phyloP scores from a whole-genome alignment of 192 early-diverging fungal species.

The Kickxella alabastrina region DNA sequence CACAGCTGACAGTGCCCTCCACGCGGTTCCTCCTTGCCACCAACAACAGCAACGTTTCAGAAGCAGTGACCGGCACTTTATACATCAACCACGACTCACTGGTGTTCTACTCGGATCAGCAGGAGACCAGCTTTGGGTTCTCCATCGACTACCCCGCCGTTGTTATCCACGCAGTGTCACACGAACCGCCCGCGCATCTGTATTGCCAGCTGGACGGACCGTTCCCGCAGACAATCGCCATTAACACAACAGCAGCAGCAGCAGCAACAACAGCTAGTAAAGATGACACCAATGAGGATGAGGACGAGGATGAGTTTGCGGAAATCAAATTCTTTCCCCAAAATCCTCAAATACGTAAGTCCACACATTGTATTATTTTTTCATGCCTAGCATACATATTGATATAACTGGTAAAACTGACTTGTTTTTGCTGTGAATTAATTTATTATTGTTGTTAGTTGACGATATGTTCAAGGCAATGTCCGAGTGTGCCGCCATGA shows the following conservation, averaged over 20 bases:
- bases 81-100: constrained; percentile 7
- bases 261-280: not conserved
- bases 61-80: constrained; percentile 10
- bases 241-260: not conserved
- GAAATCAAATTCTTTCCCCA: constrained; percentile 24
- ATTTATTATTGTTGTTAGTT: constrained; percentile 15
- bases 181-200: constrained; percentile 4
- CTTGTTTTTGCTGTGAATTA: too few relatives aligned
- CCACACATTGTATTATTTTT: too few relatives aligned
- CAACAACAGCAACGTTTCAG: too few relatives aligned
- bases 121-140: too few relatives aligned
- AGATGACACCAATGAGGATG: not conserved
- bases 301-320: constrained; percentile 17
- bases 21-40: not conserved
- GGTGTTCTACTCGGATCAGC: too few relatives aligned
- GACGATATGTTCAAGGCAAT: constrained; percentile 31
- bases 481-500: constrained; percentile 32
- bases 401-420: too few relatives aligned
- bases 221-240: constrained; percentile 8
- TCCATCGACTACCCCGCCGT: constrained; percentile 26
- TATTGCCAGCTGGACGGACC: constrained; percentile 37
- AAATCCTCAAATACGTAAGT: constrained; percentile 5
- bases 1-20: too few relatives aligned
- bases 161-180: constrained; percentile 32
- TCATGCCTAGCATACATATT: too few relatives aligned